Percentiles rank a stretch among this genome's conserved stretches.
These are phyloP conservation scores for Eucalyptus decipiens DNA, from an alignment of 345 rosid genomes.

Conservation along the genomic window DNA sequence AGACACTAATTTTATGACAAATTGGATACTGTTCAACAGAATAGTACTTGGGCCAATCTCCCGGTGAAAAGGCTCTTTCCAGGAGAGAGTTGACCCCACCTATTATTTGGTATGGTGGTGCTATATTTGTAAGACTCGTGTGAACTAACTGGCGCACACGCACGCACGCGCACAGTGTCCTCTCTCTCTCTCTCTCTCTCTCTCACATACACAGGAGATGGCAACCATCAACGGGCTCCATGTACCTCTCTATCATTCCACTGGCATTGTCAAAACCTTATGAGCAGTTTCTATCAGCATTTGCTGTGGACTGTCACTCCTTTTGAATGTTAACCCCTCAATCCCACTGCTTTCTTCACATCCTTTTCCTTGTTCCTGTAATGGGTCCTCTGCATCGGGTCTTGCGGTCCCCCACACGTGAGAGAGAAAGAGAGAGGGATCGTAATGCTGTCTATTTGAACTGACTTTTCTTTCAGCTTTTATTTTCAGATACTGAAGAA, in stretches of 20 bases:
- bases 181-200: not conserved
- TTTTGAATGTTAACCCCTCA: not conserved
- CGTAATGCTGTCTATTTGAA: not conserved
- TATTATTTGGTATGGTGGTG: not conserved
- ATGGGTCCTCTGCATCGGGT: not conserved
- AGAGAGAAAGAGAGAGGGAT: not conserved
- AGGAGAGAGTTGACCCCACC: not conserved
- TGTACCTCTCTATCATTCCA: not conserved
- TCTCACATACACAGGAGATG: not conserved
- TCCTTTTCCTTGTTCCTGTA: not conserved
- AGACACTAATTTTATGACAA: not conserved
- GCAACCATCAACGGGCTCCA: not conserved
- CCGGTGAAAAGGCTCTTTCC: not conserved
- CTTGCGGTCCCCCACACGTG: not conserved
- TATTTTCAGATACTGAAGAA: not conserved
- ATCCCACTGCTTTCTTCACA: not conserved
- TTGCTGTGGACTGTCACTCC: not conserved
- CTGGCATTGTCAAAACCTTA: not conserved
- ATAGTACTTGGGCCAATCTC: not conserved
- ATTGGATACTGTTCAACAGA: not conserved
- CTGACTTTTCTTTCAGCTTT: not conserved
- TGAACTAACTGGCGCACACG: not conserved
- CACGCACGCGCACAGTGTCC: not conserved
- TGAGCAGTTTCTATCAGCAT: slow-evolving; percentile 7
- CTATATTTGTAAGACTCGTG: not conserved